Base-by-base conservation (phyloP, 1,139 yeast species). In the Yamadazyma siamensis region DNA sequence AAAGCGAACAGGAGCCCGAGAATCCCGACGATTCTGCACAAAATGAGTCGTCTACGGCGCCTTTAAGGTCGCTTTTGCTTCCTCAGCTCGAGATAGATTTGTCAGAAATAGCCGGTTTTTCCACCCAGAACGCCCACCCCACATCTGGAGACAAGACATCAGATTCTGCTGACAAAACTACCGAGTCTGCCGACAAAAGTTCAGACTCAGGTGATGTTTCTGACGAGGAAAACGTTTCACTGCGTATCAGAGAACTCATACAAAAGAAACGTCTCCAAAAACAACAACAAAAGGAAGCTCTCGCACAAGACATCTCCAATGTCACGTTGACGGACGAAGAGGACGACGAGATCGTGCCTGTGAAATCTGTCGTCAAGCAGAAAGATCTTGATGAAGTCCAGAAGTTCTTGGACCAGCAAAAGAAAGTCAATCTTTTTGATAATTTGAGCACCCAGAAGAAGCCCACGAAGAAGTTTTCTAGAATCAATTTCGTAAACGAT, bases 301-400 rank as follows among this genome's bases (percentile, higher is more conserved):
- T 65, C 19, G 59, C 56, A 29, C 56, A 58, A 2, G 73, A 67
- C 30, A 49, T 66, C 14, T 41, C 65, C 1, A 58, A 47, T 28
- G 52, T 55, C 0, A 47, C 72, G 1, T 44, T 66, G 13, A 61
- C 71, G 2, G 74, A 67, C 33, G 73, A 66, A 38, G 74, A 67
- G 36, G 46, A 60, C 14, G 48, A 41, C 6, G 73, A 65, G 33
- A 36, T 59, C 25, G 49, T 54, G 20, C 49, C 47, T 12, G n/a
- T 27, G 6, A 40, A 43, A 2, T 44, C 46, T 4, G 47, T 46
- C 7, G 39, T 52, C 2, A 44, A 52, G 2, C 33, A 36, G 2
- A 59, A 56, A 30, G 60, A 62, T 28, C 43, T 64, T 14, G 50
- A 53, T 23, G 57, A 61, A 34, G 57, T 56, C 3, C 67, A 66